Base-by-base conservation (phyloP, 371 early-diverging fungal genomes). In the Apophysomyces elegans region DNA sequence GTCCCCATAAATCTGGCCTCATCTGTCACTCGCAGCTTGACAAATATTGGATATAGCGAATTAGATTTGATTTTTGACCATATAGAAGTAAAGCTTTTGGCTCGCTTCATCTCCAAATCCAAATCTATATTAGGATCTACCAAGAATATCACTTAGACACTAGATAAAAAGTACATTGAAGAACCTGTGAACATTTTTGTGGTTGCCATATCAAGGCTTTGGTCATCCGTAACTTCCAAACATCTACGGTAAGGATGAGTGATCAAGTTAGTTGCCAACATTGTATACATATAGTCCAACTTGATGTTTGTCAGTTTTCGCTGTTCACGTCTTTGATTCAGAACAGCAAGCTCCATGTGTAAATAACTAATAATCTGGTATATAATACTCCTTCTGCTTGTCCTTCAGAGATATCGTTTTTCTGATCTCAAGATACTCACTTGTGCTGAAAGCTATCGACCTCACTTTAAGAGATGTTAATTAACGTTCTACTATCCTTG, bases 1-100 rank as follows among this genome's bases (percentile, higher is more conserved):
- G 45, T 57, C 1, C 69, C 65, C 18, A 69, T 44, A 12, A 69
- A 58, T 39, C 61, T 45, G 2, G 65, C 59, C 14, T 64, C 64
- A 16, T 69, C 69, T 13, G 64, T 64, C 39, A 69, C 57, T 5
- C 64, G 60, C 14, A 69, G n/a, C 6, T 61, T 46, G 35, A 65
- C 54, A 58, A 57, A 69, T 12, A 60, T 64, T 7, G 61, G 37
- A n/a, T 16, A 18, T 1, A 58, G 21, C 7, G 61, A 56, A 14
- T 43, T 14, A 4, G 54, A 50, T 8, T 41, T 60, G 41, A 69
- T 35, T 26, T 56, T 64, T 12, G 56, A 54, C 69, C 69, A 69
- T 18, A 69, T 44, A 21, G 0, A 39, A 37, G 43, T 46, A 7
- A 60, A 38, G 35, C 61, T 46, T 6, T 47, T 41, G 1, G 39